A percentile compares a stretch with the other conserved stretches of the same genome.
These are phyloP conservation scores for Talaromyces ruber DNA, from an alignment of 495 filamentous ascomycete species.

Conservation along the genomic window DNA sequence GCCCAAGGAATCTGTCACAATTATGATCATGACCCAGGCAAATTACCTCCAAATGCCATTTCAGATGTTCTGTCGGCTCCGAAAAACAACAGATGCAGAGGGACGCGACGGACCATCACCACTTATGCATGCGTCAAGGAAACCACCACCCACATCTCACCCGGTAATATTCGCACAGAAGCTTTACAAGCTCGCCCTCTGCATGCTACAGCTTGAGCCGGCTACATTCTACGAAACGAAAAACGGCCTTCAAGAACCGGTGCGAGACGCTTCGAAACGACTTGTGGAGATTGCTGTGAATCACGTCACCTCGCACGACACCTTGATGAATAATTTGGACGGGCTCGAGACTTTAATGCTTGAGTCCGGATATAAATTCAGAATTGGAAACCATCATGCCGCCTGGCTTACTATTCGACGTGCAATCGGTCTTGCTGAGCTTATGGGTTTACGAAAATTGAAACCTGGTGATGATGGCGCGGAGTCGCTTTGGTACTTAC, in stretches of 20 bases:
- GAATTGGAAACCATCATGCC: conserved; percentile 30
- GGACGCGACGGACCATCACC: background rate
- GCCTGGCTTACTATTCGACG: conserved; percentile 36
- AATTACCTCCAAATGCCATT: background rate
- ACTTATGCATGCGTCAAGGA: background rate
- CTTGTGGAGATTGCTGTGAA: conserved; percentile 28
- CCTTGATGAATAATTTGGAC: conserved; percentile 37
- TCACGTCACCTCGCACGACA: conserved; percentile 40
- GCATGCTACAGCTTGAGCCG: conserved; percentile 35
- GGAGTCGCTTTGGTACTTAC: conserved; percentile 30
- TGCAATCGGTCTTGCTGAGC: conserved; percentile 29
- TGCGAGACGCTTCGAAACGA: conserved; percentile 18
- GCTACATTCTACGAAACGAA: conserved; percentile 12
- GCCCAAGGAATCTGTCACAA: background rate
- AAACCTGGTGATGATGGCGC: conserved; percentile 6
- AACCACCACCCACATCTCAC: conserved; percentile 25
- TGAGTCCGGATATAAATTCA: conserved; percentile 30
- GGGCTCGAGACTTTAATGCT: conserved; percentile 41
- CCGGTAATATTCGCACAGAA: conserved; percentile 35
- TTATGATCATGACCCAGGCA: background rate
- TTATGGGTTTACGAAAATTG: conserved; percentile 21
- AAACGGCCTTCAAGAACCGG: conserved; percentile 21
- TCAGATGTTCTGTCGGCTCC: background rate
- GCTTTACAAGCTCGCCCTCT: conserved; percentile 38
- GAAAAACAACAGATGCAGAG: background rate